Percentiles rank a stretch among this genome's conserved stretches.
Conservation (phyloP, 805 yeast genomes). For the Kazachstania taianensis region DNA sequence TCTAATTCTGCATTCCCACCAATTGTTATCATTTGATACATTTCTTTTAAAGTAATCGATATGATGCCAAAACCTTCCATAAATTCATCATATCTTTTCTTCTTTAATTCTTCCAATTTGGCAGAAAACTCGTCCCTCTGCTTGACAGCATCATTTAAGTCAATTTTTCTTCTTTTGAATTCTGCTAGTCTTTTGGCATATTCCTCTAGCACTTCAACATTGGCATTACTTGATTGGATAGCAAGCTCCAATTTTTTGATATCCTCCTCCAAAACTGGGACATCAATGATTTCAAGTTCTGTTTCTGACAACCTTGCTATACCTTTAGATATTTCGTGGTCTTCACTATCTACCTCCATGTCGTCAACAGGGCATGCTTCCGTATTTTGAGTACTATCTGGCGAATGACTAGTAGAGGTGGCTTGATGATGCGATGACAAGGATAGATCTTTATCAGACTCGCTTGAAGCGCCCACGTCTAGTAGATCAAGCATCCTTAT, state of each 20-base stretch:
- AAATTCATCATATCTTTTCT: slow-evolving; percentile 73
- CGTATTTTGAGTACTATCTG: neutral
- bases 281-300: slow-evolving; percentile 40
- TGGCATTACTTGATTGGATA: slow-evolving; percentile 49
- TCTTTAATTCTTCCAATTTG: slow-evolving; percentile 57
- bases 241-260: slow-evolving; percentile 46
- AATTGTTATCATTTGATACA: slow-evolving; percentile 98
- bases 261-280: slow-evolving; percentile 39
- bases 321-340: slow-evolving; percentile 16
- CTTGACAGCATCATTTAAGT: slow-evolving; percentile 57
- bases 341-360: slow-evolving; percentile 26
- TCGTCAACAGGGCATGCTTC: neutral
- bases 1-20: slow-evolving; percentile 98
- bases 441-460: slow-evolving; percentile 11
- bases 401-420: no score
- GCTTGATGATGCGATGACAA: neutral
- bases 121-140: slow-evolving; percentile 55
- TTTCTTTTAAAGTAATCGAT: slow-evolving; percentile 80
- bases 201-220: slow-evolving; percentile 66
- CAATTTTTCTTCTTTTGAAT: slow-evolving; percentile 50
- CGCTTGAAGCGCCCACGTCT: neutral
- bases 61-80: slow-evolving; percentile 87
- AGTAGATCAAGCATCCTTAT: slow-evolving; percentile 22
- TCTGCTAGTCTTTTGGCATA: slow-evolving; percentile 62
- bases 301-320: slow-evolving; percentile 39